A percentile compares a stretch with the other conserved stretches of the same genome.
These are phyloP conservation scores for Phlyctochytrium arcticum DNA, from an alignment of 192 early-diverging fungal species.

Conservation along the genomic window DNA sequence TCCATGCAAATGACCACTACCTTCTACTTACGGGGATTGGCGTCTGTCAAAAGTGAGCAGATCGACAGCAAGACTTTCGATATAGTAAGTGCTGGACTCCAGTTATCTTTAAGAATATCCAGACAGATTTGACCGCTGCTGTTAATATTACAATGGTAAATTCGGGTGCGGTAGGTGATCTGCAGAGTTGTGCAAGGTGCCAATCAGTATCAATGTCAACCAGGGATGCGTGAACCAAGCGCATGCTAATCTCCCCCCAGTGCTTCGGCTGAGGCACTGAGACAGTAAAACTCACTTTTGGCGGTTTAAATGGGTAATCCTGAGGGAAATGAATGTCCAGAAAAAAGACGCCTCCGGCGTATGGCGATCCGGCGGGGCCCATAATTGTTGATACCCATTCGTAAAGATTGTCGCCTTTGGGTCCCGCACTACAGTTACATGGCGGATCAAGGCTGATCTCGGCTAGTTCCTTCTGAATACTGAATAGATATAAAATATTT, in stretches of 20 bases:
- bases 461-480: conserved; percentile 96
- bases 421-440: conserved; percentile 90
- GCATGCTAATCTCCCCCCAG: too few species aligned
- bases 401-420: conserved; percentile 93
- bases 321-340: conserved; percentile 88
- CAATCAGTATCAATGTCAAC: conserved; percentile 4
- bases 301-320: conserved; percentile 95
- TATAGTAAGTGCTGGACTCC: conserved; percentile 93
- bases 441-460: conserved; percentile 95
- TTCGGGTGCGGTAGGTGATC: conserved; percentile 86
- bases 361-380: conserved; percentile 86
- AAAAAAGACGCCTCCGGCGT: conserved; percentile 85
- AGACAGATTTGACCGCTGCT: conserved; percentile 87
- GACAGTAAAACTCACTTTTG: conserved; percentile 60
- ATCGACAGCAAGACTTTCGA: conserved; percentile 95
- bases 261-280: background rate
- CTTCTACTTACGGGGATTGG: conserved; percentile 75
- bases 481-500: background rate
- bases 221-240: background rate
- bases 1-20: background rate
- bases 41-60: conserved; percentile 88
- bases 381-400: conserved; percentile 95
- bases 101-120: conserved; percentile 96
- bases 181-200: conserved; percentile 15
- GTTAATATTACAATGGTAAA: conserved; percentile 98